Evolutionary conservation across 176 grass and related monocot species (phyloP).

Genomic region (Stipa capillata): DNA sequence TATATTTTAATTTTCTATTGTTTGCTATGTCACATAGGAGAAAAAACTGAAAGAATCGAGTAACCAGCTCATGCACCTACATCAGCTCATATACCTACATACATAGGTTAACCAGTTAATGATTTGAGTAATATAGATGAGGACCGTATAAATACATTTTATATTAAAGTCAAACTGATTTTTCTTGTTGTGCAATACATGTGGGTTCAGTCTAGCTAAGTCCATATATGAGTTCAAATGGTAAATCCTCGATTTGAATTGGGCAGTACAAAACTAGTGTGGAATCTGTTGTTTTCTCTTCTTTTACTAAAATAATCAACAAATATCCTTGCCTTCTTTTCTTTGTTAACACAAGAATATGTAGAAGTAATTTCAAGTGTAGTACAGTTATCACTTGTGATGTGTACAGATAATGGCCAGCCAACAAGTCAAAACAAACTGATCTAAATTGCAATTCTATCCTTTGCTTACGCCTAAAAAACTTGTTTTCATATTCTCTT

Average conservation of each 20-base stretch:
- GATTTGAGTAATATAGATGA: too few relatives aligned
- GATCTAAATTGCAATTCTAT: constrained; percentile 10
- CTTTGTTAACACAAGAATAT: neutral
- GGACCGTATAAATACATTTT: neutral
- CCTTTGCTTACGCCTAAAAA: too few relatives aligned
- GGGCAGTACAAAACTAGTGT: neutral
- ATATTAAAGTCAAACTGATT: neutral
- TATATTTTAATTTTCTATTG: too few relatives aligned
- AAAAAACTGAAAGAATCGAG: too few relatives aligned
- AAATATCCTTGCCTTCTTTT: neutral
- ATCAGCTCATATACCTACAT: constrained; percentile 5
- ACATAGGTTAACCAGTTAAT: neutral
- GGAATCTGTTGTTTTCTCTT: neutral
- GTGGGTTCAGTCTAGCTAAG: neutral
- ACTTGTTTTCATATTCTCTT: too few relatives aligned
- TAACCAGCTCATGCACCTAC: too few relatives aligned
- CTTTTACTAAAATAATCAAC: neutral
- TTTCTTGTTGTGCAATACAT: neutral
- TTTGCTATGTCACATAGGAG: too few relatives aligned
- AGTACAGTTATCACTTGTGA: neutral
- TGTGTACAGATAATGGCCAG: neutral
- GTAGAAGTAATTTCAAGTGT: neutral
- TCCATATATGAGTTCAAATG: neutral
- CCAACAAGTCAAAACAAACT: neutral
- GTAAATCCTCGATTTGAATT: neutral